Conservation (phyloP, 805 yeast species). For the Zygosaccharomyces gambellarensis region DNA sequence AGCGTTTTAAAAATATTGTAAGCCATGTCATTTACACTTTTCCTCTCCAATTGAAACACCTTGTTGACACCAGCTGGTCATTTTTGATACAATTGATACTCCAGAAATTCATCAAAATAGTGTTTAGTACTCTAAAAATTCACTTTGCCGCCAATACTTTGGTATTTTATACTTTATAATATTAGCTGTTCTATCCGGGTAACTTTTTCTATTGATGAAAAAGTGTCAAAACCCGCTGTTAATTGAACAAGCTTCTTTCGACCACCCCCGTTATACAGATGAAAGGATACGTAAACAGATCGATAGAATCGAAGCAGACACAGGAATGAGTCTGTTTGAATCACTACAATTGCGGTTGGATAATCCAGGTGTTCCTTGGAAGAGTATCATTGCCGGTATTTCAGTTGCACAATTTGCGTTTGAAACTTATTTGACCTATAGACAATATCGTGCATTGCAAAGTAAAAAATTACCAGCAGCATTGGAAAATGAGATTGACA, state of each 20-base stretch:
- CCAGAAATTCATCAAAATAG: not conserved
- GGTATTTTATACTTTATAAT: not conserved
- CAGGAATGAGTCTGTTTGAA: constrained; percentile 11
- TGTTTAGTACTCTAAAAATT: not conserved
- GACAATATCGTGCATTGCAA: constrained; percentile 67
- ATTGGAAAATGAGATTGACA: constrained; percentile 62
- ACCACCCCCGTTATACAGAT: not conserved
- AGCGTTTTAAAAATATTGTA: not conserved
- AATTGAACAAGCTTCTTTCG: not conserved
- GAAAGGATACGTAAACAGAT: not conserved
- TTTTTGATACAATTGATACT: not conserved
- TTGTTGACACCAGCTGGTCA: too few species aligned
- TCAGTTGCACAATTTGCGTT: constrained; percentile 70
- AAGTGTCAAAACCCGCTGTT: not conserved
- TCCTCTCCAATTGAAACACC: not conserved
- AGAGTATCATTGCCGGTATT: constrained; percentile 64
- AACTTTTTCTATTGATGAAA: not conserved
- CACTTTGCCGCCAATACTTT: not conserved
- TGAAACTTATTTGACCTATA: constrained; percentile 64
- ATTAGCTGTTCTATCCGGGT: not conserved
- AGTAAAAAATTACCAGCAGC: constrained; percentile 59
- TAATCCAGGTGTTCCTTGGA: constrained; percentile 73
- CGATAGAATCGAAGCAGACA: not conserved
- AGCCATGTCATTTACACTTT: not conserved
- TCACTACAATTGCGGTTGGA: constrained; percentile 52